Percentiles rank a stretch among this genome's conserved stretches.
Evolutionary conservation across 163 green algal genomes (phyloP).

Genomic region (Chlorella variabilis): DNA sequence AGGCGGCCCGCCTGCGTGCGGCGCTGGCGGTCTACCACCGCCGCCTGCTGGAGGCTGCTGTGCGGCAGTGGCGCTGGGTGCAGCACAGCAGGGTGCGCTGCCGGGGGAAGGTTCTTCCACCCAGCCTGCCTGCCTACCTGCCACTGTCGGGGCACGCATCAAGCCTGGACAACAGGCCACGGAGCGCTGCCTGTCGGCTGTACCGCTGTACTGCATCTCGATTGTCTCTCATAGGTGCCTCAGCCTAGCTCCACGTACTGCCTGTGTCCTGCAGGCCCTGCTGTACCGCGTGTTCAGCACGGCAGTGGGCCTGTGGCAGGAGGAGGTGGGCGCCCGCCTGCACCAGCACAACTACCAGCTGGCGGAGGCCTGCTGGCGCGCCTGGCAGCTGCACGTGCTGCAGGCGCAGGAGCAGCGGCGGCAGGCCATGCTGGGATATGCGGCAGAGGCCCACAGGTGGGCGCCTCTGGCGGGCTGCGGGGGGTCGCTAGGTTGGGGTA

Average conservation of each 20-base stretch:
- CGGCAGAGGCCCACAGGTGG: slow-evolving; percentile 18
- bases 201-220: too few species aligned
- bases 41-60: neutral
- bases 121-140: too few species aligned
- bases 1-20: slow-evolving; percentile 3
- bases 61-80: slow-evolving; percentile 36
- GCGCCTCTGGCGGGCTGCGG: neutral
- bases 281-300: slow-evolving; percentile 37
- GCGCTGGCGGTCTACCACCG: slow-evolving; percentile 14
- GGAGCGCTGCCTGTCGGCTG: too few species aligned
- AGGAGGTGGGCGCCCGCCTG: slow-evolving; percentile 29
- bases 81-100: slow-evolving; percentile 20
- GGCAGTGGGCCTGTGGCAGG: slow-evolving; percentile 31
- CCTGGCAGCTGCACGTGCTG: slow-evolving; percentile 37
- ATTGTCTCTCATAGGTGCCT: too few species aligned
- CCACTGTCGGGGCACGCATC: too few species aligned
- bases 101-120: too few species aligned
- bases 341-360: slow-evolving; percentile 30
- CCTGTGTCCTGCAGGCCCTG: slow-evolving; percentile 14
- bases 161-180: too few species aligned
- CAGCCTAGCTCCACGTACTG: too few species aligned
- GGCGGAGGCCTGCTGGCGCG: neutral
- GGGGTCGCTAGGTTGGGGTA: too few species aligned
- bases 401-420: slow-evolving; percentile 30
- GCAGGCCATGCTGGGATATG: slow-evolving; percentile 33